A percentile compares a stretch with the other conserved stretches of the same genome.
These are phyloP conservation scores for Agroathelia rolfsii DNA, from an alignment of 1,284 basidiomycete genomes.

Conservation along the genomic window DNA sequence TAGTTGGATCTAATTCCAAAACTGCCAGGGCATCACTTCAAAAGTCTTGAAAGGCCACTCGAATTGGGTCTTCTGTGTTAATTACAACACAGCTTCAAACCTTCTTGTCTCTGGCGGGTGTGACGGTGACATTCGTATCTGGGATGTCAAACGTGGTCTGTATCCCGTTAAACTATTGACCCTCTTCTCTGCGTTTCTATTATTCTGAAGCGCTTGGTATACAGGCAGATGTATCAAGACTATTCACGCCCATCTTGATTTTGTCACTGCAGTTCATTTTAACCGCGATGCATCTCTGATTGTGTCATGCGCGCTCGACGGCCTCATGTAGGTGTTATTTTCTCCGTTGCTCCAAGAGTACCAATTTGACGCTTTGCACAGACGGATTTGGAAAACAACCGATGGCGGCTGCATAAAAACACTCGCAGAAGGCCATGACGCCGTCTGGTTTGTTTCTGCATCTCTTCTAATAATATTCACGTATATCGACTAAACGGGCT, in stretches of 20 bases:
- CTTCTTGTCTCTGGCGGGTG: conserved; percentile 87
- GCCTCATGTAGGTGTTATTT: conserved; percentile 71
- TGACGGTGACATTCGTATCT: conserved; percentile 88
- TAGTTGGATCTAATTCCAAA: too few species aligned
- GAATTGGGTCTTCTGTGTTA: conserved; percentile 85
- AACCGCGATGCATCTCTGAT: conserved; percentile 88
- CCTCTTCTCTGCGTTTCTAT: conserved; percentile 5
- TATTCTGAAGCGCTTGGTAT: background rate
- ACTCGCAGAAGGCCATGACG: conserved; percentile 82
- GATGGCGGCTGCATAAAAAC: conserved; percentile 96
- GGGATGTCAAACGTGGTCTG: conserved; percentile 59
- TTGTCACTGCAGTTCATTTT: conserved; percentile 90
- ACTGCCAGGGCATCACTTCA: conserved; percentile 55
- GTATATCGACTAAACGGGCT: conserved; percentile 3
- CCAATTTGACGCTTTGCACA: too few species aligned
- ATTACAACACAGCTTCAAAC: conserved; percentile 83
- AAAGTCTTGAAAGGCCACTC: conserved; percentile 74
- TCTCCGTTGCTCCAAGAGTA: conserved; percentile 7
- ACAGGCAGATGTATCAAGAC: conserved; percentile 74
- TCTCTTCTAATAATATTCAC: conserved; percentile 6
- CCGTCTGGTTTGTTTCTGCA: conserved; percentile 59
- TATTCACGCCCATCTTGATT: conserved; percentile 88
- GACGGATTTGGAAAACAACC: conserved; percentile 90
- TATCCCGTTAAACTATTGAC: background rate
- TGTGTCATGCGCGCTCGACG: conserved; percentile 87